Base-by-base conservation (phyloP, 129 eudicot species). In the Pittosporum tobira region DNA sequence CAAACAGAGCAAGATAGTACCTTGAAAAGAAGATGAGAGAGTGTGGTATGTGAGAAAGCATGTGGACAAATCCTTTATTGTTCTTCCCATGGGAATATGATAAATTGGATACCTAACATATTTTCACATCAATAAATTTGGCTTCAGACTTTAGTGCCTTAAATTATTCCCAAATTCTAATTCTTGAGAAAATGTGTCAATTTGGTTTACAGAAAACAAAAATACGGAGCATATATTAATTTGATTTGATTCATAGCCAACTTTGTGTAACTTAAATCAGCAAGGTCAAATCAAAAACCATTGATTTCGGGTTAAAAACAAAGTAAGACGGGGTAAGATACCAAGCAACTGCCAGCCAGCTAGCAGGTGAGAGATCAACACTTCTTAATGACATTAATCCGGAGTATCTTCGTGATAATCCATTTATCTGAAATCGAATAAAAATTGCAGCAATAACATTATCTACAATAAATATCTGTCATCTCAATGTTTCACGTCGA, bases 31-130 rank as follows among this genome's bases (percentile, higher is more conserved):
- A 4, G 96, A 88, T 1, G 96, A 88, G 46, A 88, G 79, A 13
- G 96, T 88, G 80, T 88, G 96, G 81, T 84, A 88, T 7, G 96
- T 78, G 36, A 88, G 73, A 57, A 88, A 88, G 75, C 96, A 84
- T n/a, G 96, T 78, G 29, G 88, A 83, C 76, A 88, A 64, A 71
- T 88, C 94, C 55, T 79, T 88, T 6, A 79, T 79, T 19, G 94
- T 88, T 75, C 82, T 76, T 9, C 94, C 94, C 80, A 76, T 84
- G 7, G 96, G 96, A 75, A 88, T 88, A 70, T 84, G 96, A 72
- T 88, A 88, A 55, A 88, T 88, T 4, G 96, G 96, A 51, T 88
- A 88, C 96, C 96, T 88, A 63, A 24, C 42, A 22, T 27, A 25
- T 25, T 34, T 55, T 29, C 47, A 34, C 19, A 30, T 38, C 18